phyloP scores from a whole-genome alignment of 1,284 basidiomycete species.

The Marasmius sp. region DNA sequence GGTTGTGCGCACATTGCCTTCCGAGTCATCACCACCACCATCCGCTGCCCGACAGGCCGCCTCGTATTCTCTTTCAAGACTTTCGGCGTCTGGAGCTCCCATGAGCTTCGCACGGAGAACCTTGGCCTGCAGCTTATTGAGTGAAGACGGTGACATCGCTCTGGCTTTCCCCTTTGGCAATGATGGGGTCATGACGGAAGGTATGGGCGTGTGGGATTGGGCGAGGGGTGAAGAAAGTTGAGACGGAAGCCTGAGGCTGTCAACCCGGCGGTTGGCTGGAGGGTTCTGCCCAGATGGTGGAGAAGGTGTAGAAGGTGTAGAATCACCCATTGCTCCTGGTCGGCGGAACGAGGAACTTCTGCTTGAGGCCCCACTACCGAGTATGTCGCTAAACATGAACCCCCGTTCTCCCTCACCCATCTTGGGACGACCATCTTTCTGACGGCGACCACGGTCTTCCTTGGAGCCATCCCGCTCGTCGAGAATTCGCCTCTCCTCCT shows the following conservation, averaged over 20 bases:
- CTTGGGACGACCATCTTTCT: slow-evolving; percentile 17
- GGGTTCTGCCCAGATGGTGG: slow-evolving; percentile 38
- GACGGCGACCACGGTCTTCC: slow-evolving; percentile 32
- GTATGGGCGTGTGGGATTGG: slow-evolving; percentile 79
- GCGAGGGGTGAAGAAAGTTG: slow-evolving; percentile 48
- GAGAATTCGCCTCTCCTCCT: slow-evolving; percentile 80
- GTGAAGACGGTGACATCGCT: slow-evolving; percentile 68
- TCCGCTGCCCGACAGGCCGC: slow-evolving; percentile 53
- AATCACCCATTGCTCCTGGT: slow-evolving; percentile 62
- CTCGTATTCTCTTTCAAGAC: slow-evolving; percentile 86
- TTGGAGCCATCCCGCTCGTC: slow-evolving; percentile 75
- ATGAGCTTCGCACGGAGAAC: slow-evolving; percentile 91
- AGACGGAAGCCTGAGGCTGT: slow-evolving; percentile 55
- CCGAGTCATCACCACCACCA: slow-evolving; percentile 33
- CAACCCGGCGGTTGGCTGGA: slow-evolving; percentile 49
- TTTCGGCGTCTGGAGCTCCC: slow-evolving; percentile 68
- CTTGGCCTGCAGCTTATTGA: slow-evolving; percentile 93
- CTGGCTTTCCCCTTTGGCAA: slow-evolving; percentile 37
- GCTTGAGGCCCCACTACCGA: slow-evolving; percentile 64
- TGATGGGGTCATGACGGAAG: slow-evolving; percentile 84
- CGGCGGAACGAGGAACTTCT: slow-evolving; percentile 79
- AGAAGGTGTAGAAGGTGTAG: slow-evolving; percentile 59
- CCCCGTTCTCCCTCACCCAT: slow-evolving; percentile 47
- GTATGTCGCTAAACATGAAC: slow-evolving; percentile 68
- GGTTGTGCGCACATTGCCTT: slow-evolving; percentile 50